Evolutionary conservation across 164 flowering plant genomes (phyloP), one percentile per base, ranked within the genome.

Genomic region (Piper betle): DNA sequence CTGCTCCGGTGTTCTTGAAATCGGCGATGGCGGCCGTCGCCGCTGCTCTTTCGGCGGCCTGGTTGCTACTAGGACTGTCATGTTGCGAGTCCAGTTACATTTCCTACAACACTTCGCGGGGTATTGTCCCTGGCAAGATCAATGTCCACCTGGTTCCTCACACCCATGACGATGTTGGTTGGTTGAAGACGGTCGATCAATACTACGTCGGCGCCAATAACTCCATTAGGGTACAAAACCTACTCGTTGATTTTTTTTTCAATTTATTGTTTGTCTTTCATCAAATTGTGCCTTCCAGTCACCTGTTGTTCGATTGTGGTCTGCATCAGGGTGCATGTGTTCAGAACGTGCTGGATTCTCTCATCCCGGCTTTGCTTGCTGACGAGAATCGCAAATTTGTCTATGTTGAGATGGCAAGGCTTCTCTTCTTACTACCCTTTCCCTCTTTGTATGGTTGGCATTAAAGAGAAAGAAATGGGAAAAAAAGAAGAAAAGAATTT

Each of bases 311-410:
- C 17, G 16, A 25, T 25, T 25, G 4, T 54, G 18, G 66, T 60
- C 18, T 61, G 52, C 25, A 7, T 60, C 55, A 80, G 84, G 77
- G 61, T 7, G 84, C 92, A 10, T 90, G 92, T 70, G 95, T 87
- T 60, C 88, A 85, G 59, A 87, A 87, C 66, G 91, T 90, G 42
- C 61, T 90, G 82, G 97, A 90, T 76, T 87, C 97, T n/a, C 4
- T 83, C 15, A 62, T 85, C 38, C 75, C 81, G 8, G 95, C 95
- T 2, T 69, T 90, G 69, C 57, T 87, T 75, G 91, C 87, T 42
- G 92, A 89, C 73, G 78, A 81, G 73, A 87, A 84, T 60, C 73
- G 97, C 61, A 89, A 82, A 60, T 89, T 89, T 61, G 80, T 89
- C 62, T 89, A 83, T 71, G 97, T 81, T 39, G 97, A 89, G 63